Evolutionary conservation across 176 grass and related monocot species (phyloP).

Genomic region (Calamus simplicifolius): DNA sequence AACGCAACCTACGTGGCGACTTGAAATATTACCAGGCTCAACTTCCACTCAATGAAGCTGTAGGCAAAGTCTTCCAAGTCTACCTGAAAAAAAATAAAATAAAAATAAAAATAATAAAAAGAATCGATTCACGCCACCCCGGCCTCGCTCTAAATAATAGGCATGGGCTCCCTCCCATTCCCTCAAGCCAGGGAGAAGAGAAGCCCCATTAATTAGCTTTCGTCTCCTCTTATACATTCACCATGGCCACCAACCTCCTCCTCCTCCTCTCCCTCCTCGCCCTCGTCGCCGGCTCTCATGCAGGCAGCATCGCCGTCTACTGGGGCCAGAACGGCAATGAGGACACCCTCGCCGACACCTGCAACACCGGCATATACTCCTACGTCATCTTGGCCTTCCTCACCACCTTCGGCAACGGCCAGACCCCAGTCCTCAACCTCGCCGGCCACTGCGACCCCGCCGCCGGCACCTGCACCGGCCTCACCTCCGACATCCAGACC

Average conservation of each 20-base stretch:
- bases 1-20: too few relatives aligned
- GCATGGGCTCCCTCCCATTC: too few relatives aligned
- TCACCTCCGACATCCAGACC: conserved; percentile 31
- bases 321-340: conserved; percentile 63
- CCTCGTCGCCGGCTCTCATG: conserved; percentile 19
- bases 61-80: too few relatives aligned
- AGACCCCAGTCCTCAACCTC: conserved; percentile 45
- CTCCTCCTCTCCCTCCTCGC: conserved; percentile 22
- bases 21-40: too few relatives aligned
- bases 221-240: too few relatives aligned
- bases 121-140: too few relatives aligned
- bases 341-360: conserved; percentile 45
- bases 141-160: too few relatives aligned
- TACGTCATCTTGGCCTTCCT: conserved; percentile 43
- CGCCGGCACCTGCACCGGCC: conserved; percentile 27
- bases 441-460: conserved; percentile 36
- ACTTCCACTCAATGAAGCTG: too few relatives aligned
- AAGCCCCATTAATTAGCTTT: too few relatives aligned
- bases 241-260: conserved; percentile 18
- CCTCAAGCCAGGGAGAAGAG: too few relatives aligned
- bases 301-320: conserved; percentile 64
- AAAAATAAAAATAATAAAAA: too few relatives aligned
- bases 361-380: conserved; percentile 42
- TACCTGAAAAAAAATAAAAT: too few relatives aligned
- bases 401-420: conserved; percentile 55